Conservation (phyloP, 768 basidiomycete species). For the Kwoniella newhampshirensis region DNA sequence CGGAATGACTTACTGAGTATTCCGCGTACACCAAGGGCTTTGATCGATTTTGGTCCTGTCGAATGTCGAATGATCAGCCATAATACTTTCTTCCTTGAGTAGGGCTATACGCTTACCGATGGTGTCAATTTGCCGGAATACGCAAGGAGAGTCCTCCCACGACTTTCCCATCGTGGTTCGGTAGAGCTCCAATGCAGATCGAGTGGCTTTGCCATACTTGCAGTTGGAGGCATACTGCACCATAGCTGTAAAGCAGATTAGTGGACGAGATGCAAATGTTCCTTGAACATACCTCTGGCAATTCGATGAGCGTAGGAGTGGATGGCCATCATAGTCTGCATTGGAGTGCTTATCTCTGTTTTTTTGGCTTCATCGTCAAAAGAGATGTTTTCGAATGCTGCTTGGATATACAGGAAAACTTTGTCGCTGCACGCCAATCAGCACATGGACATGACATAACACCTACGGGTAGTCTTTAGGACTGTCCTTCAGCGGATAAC, state of each 20-base stretch:
- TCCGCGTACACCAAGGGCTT: constrained; percentile 75
- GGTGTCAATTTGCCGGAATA: constrained; percentile 82
- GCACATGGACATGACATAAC: neutral
- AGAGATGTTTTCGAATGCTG: constrained; percentile 53
- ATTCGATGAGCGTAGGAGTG: constrained; percentile 77
- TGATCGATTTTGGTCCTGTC: constrained; percentile 33
- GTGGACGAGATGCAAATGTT: neutral
- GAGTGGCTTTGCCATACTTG: constrained; percentile 66
- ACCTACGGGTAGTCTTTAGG: constrained; percentile 61
- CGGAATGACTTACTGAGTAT: constrained; percentile 53
- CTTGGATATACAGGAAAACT: constrained; percentile 76
- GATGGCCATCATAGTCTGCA: constrained; percentile 67
- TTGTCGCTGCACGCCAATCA: constrained; percentile 61
- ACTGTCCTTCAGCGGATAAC: constrained; percentile 67
- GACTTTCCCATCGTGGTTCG: constrained; percentile 78
- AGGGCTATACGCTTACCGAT: constrained; percentile 60
- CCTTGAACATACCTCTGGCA: constrained; percentile 61
- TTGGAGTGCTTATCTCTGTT: constrained; percentile 57
- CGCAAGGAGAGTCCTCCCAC: constrained; percentile 85
- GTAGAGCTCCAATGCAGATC: constrained; percentile 73
- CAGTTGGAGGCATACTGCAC: constrained; percentile 73
- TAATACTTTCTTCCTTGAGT: too few relatives aligned
- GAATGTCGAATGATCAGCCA: neutral
- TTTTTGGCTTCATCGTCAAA: constrained; percentile 61
- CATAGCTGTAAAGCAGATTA: constrained; percentile 59